These are phyloP conservation scores for Nitzschia sp. DNA, from an alignment of 108 stramenopile species.

Conservation along the genomic window DNA sequence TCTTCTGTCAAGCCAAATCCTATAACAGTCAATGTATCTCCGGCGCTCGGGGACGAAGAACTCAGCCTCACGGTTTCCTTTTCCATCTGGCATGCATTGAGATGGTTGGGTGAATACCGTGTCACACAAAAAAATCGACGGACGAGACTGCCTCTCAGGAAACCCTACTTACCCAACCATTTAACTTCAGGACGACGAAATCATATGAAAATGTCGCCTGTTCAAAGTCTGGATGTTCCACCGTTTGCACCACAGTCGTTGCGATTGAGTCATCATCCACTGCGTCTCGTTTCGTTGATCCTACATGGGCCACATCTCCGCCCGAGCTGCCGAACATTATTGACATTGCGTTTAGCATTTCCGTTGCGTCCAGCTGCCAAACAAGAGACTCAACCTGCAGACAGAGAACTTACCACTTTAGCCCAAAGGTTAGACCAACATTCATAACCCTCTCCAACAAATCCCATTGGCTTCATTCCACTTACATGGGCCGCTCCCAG, in stretches of 20 bases:
- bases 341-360: too few relatives aligned
- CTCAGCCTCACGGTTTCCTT: neutral
- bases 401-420: neutral
- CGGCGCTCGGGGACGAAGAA: neutral
- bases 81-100: slow-evolving; percentile 9
- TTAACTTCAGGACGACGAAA: slow-evolving; percentile 36
- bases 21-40: slow-evolving; percentile 23
- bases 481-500: slow-evolving; percentile 35
- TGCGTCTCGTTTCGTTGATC: neutral
- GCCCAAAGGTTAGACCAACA: neutral
- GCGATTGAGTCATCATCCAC: slow-evolving; percentile 5
- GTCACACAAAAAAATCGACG: neutral
- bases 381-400: too few relatives aligned
- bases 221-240: slow-evolving; percentile 28
- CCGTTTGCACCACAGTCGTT: neutral
- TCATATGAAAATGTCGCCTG: slow-evolving; percentile 19
- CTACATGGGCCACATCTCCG: slow-evolving; percentile 1
- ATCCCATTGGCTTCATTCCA: neutral
- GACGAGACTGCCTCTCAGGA: neutral
- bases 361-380: too few relatives aligned
- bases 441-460: neutral
- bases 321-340: slow-evolving; percentile 10
- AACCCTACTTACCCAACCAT: slow-evolving; percentile 7
- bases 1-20: slow-evolving; percentile 32
- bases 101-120: too few relatives aligned